These are phyloP conservation scores for Jasminum sambac DNA, from an alignment of 257 asterid genomes.

Conservation along the genomic window DNA sequence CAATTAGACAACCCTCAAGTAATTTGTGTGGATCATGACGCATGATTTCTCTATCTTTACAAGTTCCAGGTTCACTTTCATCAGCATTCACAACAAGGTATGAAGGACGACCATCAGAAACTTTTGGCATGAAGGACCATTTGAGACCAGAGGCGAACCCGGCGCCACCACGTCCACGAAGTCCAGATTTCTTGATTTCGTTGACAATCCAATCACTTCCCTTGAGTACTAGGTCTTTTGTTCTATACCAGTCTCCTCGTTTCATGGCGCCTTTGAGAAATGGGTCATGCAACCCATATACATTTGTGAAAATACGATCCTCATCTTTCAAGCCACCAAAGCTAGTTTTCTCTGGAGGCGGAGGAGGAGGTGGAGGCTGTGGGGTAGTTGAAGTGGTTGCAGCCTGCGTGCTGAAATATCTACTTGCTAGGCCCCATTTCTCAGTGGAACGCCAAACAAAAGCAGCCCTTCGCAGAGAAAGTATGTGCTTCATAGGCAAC, in stretches of 20 bases:
- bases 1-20: slow-evolving; percentile 93
- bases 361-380: slow-evolving; percentile 89
- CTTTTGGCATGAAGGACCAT: slow-evolving; percentile 99
- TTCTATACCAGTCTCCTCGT: slow-evolving; percentile 97
- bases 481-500: slow-evolving; percentile 76
- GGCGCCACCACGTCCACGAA: slow-evolving; percentile 99
- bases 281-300: slow-evolving; percentile 90
- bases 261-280: slow-evolving; percentile 96
- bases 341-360: slow-evolving; percentile 96
- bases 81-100: slow-evolving; percentile 98
- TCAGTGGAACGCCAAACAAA: slow-evolving; percentile 45
- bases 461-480: slow-evolving; percentile 57
- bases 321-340: slow-evolving; percentile 97
- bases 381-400: slow-evolving; percentile 69
- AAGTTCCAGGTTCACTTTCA: slow-evolving; percentile 99
- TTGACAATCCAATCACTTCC: slow-evolving; percentile 97
- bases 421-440: slow-evolving; percentile 47
- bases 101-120: slow-evolving; percentile 95
- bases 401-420: slow-evolving; percentile 79
- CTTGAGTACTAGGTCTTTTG: slow-evolving; percentile 87
- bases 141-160: slow-evolving; percentile 98
- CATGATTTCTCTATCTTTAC: slow-evolving; percentile 98
- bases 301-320: slow-evolving; percentile 94
- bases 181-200: slow-evolving; percentile 97
- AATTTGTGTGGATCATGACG: slow-evolving; percentile 98